Evolutionary conservation across 129 eudicot species (phyloP), one percentile per base, ranked within the genome.

Genomic region (Gnaphalium uliginosum): DNA sequence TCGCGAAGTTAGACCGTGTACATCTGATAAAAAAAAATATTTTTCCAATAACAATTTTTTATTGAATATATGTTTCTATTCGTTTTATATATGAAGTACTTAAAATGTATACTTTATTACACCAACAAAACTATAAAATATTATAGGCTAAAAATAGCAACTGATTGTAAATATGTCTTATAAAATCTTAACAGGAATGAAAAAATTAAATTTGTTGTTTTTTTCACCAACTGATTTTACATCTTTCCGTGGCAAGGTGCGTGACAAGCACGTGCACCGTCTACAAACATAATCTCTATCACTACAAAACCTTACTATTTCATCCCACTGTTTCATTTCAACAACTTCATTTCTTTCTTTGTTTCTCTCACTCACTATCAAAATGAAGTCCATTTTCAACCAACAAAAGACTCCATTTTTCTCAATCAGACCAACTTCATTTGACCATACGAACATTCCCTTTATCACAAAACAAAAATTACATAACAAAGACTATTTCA

Each of bases 261-360:
- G 78, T 80, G 56, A 18, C 7, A 10, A 30, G 29, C 83, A 73
- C 83, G 79, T 80, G 83, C 77, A 57, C 64, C 41, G 18, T 57
- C 68, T 27, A 50, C 74, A 66, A 54, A 65, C 62, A 50, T 24
- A 60, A 68, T 73, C 83, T 79, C 74, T 63, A 37, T 66, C 83
- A 66, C 79, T 73, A 66, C 79, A 73, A 80, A 73, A 56, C 75
- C 79, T 54, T 80, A n/a, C n/a, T n/a, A 18, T 73, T 69, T 21
- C 23, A 73, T 14, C 74, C 22, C 62, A 73, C 75, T 66, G 70
- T 73, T 73, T 66, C n/a, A 53, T 78, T 37, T 76, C 57, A 22
- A 5, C 66, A 29, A 51, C 74, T 50, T 32, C 63, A 15, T 59
- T 30, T 63, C 68, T 14, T 67, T 43, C 21, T 51, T 7, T 24